Base-by-base conservation (phyloP, 2,329 filamentous ascomycete species). In the Xylariomycetidae sp. region DNA sequence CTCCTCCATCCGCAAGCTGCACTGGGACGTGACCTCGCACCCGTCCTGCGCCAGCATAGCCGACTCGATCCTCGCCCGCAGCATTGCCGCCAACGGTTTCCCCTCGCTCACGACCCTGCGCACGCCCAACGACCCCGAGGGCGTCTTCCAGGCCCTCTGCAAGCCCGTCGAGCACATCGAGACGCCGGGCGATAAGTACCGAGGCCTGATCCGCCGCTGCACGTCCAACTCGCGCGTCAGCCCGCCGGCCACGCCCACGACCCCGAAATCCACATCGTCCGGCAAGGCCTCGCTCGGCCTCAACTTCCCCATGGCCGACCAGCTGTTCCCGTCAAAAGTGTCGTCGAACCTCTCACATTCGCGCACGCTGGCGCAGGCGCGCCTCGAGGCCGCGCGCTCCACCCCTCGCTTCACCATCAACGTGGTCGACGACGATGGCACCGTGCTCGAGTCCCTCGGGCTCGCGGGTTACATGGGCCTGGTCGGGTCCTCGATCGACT, bases 81-180 rank as follows among this genome's bases (percentile, higher is more conserved):
- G 77, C 48, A 84, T 88, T 43, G 58, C 59, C 5, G 69, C 72
- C 2, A 62, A 63, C 4, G 77, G 77, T 0, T 85, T 89, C 49
- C 84, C 85, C 0, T 54, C 61, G 1, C 67, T 89, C 8, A 64
- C 62, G 8, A 62, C 53, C 2, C 59, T 88, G 13, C 75, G 84
- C 34, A 67, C 77, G 0, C 85, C 82, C 2, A 77, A 77, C 37
- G 85, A 89, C 44, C 73, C 81, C 2, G 74, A 85, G 5, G 85
- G 83, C 16, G 46, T 74, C 6, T 77, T 88, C 41, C 85, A 89
- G 58, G 61, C 66, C 2, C 67, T 88, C 2, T 89, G 85, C 56
- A 72, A 70, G 27, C 83, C 83, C 1, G 62, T 70, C 4, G 72
- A 73, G 18, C 66, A 67, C 18, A 63, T 75, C 14, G 69, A 77